Percentiles rank a stretch among this genome's conserved stretches.
Evolutionary conservation across 768 basidiomycete species (phyloP).

Genomic region (Tylopilus felleus): DNA sequence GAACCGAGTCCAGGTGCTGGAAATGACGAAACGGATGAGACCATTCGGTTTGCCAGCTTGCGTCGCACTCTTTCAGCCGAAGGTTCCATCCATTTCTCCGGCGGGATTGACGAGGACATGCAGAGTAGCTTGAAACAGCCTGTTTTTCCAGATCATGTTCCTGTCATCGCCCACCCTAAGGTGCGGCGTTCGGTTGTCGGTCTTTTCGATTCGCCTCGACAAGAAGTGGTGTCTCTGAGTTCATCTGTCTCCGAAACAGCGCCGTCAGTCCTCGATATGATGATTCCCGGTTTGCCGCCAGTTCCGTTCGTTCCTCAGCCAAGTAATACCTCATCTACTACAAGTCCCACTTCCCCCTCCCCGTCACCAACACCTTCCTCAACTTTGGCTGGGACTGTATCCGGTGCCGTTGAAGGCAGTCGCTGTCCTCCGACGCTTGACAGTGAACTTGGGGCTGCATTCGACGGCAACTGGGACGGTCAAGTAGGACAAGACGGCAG

Average conservation of each 20-base stretch:
- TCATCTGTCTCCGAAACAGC: slow-evolving; percentile 14
- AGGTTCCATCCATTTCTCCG: slow-evolving; percentile 18
- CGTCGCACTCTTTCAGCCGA: slow-evolving; percentile 26
- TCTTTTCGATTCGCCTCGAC: slow-evolving; percentile 46
- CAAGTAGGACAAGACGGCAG: slow-evolving; percentile 14
- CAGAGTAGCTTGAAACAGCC: slow-evolving; percentile 25
- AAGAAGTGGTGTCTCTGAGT: slow-evolving; percentile 5
- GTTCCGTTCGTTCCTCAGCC: slow-evolving; percentile 34
- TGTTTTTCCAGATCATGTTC: slow-evolving; percentile 15
- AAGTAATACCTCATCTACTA: slow-evolving; percentile 25
- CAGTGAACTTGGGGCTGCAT: slow-evolving; percentile 56
- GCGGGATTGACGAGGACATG: slow-evolving; percentile 20
- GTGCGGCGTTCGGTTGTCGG: slow-evolving; percentile 57
- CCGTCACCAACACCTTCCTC: slow-evolving; percentile 18
- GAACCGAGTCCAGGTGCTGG: slow-evolving; percentile 27
- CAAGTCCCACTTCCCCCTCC: slow-evolving; percentile 13
- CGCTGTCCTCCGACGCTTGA: slow-evolving; percentile 41
- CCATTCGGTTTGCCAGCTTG: slow-evolving; percentile 30
- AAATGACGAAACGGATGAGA: slow-evolving; percentile 30
- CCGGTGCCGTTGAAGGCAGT: slow-evolving; percentile 3
- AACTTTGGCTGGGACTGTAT: slow-evolving; percentile 4
- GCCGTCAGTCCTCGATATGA: slow-evolving; percentile 28
- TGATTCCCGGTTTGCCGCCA: slow-evolving; percentile 33
- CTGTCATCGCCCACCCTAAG: slow-evolving; percentile 26
- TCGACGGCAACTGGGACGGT: slow-evolving; percentile 28